Conservation (phyloP, 2,329 filamentous ascomycete genomes). For the Cercospora sp. region DNA sequence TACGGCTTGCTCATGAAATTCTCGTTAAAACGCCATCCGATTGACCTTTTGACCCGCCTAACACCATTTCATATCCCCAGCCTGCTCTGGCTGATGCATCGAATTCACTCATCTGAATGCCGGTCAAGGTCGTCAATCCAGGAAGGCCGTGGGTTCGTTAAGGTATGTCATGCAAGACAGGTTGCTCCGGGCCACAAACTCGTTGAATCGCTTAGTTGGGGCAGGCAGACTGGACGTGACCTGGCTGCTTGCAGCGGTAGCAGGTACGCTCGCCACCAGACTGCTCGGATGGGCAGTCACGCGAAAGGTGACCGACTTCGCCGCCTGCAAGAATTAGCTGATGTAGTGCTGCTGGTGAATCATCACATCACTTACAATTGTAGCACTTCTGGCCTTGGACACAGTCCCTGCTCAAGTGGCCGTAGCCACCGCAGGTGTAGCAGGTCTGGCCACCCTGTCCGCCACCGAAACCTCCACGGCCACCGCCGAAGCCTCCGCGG, state of each 20-base stretch:
- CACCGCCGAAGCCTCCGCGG: conserved; percentile 39
- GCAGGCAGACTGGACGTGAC: conserved; percentile 93
- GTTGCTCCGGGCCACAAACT: conserved; percentile 27
- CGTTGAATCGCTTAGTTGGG: conserved; percentile 63
- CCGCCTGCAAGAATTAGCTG: conserved; percentile 52
- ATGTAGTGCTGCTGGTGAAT: conserved; percentile 8
- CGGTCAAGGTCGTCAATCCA: conserved; percentile 36
- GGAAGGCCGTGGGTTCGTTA: conserved; percentile 32
- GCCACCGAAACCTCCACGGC: conserved; percentile 51
- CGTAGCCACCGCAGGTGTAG: conserved; percentile 96
- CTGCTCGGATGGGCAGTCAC: conserved; percentile 87
- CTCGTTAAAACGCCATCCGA: conserved; percentile 6
- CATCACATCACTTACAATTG: conserved; percentile 68
- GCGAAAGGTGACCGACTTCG: conserved; percentile 90
- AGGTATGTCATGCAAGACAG: conserved; percentile 25
- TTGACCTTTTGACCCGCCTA: conserved; percentile 6
- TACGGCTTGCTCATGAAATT: conserved; percentile 11
- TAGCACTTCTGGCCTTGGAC: conserved; percentile 99
- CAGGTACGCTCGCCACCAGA: conserved; percentile 83
- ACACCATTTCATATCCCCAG: conserved; percentile 12
- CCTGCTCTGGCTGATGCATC: conserved; percentile 11
- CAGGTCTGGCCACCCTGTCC: conserved; percentile 69
- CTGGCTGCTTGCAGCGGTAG: conserved; percentile 87
- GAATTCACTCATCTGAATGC: conserved; percentile 5
- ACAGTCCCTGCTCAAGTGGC: conserved; percentile 87